These are phyloP conservation scores for Nigrospora osmanthi DNA, from an alignment of 2,329 filamentous ascomycete species.

Conservation along the genomic window DNA sequence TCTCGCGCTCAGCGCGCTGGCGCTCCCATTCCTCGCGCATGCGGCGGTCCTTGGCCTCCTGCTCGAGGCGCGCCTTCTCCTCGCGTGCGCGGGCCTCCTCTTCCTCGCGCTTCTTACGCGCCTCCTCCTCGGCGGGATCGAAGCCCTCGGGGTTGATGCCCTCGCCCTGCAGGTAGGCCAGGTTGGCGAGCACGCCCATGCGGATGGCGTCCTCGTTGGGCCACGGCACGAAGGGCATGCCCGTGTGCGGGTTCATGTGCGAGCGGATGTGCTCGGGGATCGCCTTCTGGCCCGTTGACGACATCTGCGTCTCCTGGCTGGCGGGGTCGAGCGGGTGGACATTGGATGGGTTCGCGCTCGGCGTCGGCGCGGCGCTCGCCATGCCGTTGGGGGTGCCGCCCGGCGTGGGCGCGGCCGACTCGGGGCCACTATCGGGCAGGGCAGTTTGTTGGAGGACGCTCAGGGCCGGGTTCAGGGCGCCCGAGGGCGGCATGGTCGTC, in stretches of 20 bases:
- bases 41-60: slow-evolving; percentile 36
- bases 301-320: slow-evolving; percentile 22
- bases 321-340: slow-evolving; percentile 1
- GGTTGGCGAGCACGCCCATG: slow-evolving; percentile 56
- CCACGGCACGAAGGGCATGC: slow-evolving; percentile 67
- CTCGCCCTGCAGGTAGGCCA: slow-evolving; percentile 53
- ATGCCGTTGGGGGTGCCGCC: slow-evolving; percentile 4
- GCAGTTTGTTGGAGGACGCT: background rate
- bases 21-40: slow-evolving; percentile 33
- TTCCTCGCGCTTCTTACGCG: slow-evolving; percentile 37
- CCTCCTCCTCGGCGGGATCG: slow-evolving; percentile 49
- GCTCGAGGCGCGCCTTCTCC: slow-evolving; percentile 36
- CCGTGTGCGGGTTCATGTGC: slow-evolving; percentile 47
- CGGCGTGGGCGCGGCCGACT: slow-evolving; percentile 1
- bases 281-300: slow-evolving; percentile 21
- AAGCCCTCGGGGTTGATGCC: slow-evolving; percentile 55
- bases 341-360: slow-evolving; percentile 8
- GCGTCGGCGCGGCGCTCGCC: background rate
- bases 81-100: slow-evolving; percentile 39
- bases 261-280: slow-evolving; percentile 41
- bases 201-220: slow-evolving; percentile 64
- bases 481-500: slow-evolving; percentile 65
- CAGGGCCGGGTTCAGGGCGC: slow-evolving; percentile 8
- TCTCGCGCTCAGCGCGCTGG: slow-evolving; percentile 27
- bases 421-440: background rate